Base-by-base conservation (phyloP, 345 rosid genomes). In the Hibiscus trionum region DNA sequence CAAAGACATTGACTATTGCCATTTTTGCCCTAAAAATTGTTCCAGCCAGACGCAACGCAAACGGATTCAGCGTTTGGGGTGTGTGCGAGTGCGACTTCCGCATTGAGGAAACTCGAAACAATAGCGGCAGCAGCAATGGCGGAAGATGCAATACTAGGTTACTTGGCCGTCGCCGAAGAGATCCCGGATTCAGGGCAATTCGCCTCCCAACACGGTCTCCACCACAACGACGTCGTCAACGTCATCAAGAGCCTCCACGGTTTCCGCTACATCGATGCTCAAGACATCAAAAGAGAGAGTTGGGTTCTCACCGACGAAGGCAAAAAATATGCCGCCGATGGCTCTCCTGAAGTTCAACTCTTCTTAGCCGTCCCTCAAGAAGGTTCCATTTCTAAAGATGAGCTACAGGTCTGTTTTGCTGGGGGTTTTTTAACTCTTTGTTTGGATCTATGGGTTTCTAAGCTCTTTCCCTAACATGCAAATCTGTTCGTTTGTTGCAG, bases 301-400 rank as follows among this genome's bases (percentile, higher is more conserved):
- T 87, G 91, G 94, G 85, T 88, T 9, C 90, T 94, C 68, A 91
- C 99, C 0, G 93, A 83, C 44, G 98, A 94, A 75, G 98, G 97
- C 7, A 82, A 82, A 47, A 86, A 76, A 42, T 94, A 94, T 77
- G 90, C 91, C 3, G 86, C 75, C 0, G 84, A 81, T 72, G 97
- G 97, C 24, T 88, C 99, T 0, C 97, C 99, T 3, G 99, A 94
- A 75, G 84, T 86, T 24, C 96, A 88, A 37, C 82, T 95, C 39
- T 92, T 92, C 79, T 78, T 83, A 82, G 97, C 97, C 21, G 76
- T 89, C 70, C 89, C 98, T 5, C 69, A 71, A 0, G 88, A 86
- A 80, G 97, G 97, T 6, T 86, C 83, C 82, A 87, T 91, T 37
- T 56, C 91, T 3, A 88, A 88, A 56, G 93, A 86, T 15, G 97